Evolutionary conservation across 805 yeast species (phyloP).

Genomic region (Kodamaea laetipori): DNA sequence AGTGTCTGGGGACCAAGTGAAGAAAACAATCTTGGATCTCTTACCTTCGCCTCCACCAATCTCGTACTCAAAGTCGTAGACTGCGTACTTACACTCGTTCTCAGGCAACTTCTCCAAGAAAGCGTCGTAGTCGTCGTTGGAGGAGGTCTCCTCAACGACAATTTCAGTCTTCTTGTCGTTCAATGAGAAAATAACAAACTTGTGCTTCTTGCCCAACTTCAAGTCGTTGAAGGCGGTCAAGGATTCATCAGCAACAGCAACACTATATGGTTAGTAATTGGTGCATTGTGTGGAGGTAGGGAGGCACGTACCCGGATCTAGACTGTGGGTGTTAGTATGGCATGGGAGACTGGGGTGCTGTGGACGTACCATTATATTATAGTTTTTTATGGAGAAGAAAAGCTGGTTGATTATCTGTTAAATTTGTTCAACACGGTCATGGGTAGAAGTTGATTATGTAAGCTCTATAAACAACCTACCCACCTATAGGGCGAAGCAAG

Average conservation of each 20-base stretch:
- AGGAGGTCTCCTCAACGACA: slow-evolving; percentile 82
- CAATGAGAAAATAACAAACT: slow-evolving; percentile 78
- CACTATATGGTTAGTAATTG: slow-evolving; percentile 39
- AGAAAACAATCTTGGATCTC: slow-evolving; percentile 71
- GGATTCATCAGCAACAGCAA: slow-evolving; percentile 72
- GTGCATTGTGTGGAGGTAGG: no score
- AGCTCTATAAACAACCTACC: no score
- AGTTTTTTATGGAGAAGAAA: not conserved
- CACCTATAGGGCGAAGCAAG: no score
- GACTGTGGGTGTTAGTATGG: slow-evolving; percentile 19
- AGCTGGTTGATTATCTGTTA: slow-evolving; percentile 7
- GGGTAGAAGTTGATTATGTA: no score
- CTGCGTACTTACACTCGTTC: slow-evolving; percentile 93
- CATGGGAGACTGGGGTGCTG: not conserved
- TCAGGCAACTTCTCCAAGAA: slow-evolving; percentile 91
- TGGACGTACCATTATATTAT: slow-evolving; percentile 9
- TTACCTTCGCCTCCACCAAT: slow-evolving; percentile 89
- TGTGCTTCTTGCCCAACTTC: slow-evolving; percentile 88
- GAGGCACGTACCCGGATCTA: slow-evolving; percentile 21
- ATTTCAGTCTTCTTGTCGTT: slow-evolving; percentile 89
- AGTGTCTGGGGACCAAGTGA: slow-evolving; percentile 97
- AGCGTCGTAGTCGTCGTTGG: slow-evolving; percentile 73
- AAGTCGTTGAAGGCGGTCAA: slow-evolving; percentile 92
- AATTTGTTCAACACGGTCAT: slow-evolving; percentile 4
- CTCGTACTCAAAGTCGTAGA: slow-evolving; percentile 96